phyloP scores from a whole-genome alignment of 805 yeast species.

The Geotrichum ghanense region DNA sequence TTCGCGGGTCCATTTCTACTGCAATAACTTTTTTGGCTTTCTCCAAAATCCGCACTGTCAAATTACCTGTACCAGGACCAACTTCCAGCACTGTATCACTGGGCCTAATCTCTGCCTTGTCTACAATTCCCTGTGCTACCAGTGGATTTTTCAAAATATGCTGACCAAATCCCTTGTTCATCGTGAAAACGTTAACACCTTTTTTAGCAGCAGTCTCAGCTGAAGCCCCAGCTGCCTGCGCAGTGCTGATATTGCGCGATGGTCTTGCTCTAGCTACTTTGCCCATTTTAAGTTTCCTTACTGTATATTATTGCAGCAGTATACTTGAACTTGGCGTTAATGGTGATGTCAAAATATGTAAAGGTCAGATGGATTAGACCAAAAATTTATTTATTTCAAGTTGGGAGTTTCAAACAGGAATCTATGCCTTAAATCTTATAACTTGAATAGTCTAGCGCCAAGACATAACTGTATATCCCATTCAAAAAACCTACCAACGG shows the following conservation, averaged over 20 bases:
- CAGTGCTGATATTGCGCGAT: not conserved
- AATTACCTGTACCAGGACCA: slow-evolving; percentile 98
- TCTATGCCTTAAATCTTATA: too few species aligned
- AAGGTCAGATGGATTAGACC: too few species aligned
- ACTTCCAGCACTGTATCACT: slow-evolving; percentile 90
- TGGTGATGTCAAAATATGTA: too few species aligned
- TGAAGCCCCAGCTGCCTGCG: not conserved
- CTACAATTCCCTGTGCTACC: slow-evolving; percentile 97
- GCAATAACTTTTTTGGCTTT: slow-evolving; percentile 92
- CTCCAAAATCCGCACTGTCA: slow-evolving; percentile 85
- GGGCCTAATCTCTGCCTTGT: slow-evolving; percentile 86
- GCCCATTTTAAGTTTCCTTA: slow-evolving; percentile 11
- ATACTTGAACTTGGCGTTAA: not conserved
- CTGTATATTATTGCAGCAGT: slow-evolving; percentile 20
- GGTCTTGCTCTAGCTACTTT: slow-evolving; percentile 1
- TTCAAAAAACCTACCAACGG: too few species aligned
- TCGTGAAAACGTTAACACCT: slow-evolving; percentile 57
- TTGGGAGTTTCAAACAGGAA: too few species aligned
- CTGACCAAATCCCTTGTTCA: slow-evolving; percentile 94
- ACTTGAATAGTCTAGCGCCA: too few species aligned
- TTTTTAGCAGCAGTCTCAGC: not conserved
- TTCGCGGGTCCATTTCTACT: slow-evolving; percentile 97
- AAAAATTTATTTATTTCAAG: slow-evolving; percentile 1
- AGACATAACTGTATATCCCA: too few species aligned
- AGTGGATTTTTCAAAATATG: slow-evolving; percentile 93